Evolutionary conservation across 108 stramenopile species (phyloP), one percentile per base, ranked within the genome.

Genomic region (Nitzschia putrida): DNA sequence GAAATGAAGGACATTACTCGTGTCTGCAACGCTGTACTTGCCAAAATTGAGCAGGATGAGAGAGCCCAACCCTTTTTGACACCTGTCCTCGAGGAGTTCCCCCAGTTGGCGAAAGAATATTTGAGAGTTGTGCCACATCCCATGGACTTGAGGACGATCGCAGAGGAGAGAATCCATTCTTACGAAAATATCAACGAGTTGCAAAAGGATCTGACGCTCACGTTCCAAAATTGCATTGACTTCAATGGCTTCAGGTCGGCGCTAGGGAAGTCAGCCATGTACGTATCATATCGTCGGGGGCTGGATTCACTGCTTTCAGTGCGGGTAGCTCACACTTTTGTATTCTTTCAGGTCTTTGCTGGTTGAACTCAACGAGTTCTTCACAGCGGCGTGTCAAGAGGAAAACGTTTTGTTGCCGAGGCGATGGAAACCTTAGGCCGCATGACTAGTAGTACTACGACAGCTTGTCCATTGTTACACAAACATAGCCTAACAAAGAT

Each of bases 131-230:
- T 94, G 12, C 41, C 74, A 24, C 29, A 64, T 0, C 93, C 93
- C 3, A 89, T 94, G 90, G 89, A 90, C 58, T 86, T 94, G 51
- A 77, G 85, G 55, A 91, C 93, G 10, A 94, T 94, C 16, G 79
- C 74, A 54, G 84, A 88, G 64, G 87, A 89, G 18, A 77, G 77
- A 6, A 42, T 93, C 22, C 75, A 73, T 49, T 14, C 20, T 8
- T 93, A 91, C 57, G 20, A 68, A 39, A 39, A 63, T 57, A 91
- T 91, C 14, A 26, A 61, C 10, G 85, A 91, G 57, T 64, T 94
- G 22, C 88, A 90, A 63, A 55, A 87, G 0, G 90, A 94, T 65
- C 69, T 94, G 0, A 81, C 87, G 16, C 72, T 86, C 21, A 79
- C 83, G 14, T 87, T 90, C 61, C 45, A 71, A 22, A 87, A 88